Conservation (phyloP, 352 stramenopile genomes). For the Phytophthora sansomeana region DNA sequence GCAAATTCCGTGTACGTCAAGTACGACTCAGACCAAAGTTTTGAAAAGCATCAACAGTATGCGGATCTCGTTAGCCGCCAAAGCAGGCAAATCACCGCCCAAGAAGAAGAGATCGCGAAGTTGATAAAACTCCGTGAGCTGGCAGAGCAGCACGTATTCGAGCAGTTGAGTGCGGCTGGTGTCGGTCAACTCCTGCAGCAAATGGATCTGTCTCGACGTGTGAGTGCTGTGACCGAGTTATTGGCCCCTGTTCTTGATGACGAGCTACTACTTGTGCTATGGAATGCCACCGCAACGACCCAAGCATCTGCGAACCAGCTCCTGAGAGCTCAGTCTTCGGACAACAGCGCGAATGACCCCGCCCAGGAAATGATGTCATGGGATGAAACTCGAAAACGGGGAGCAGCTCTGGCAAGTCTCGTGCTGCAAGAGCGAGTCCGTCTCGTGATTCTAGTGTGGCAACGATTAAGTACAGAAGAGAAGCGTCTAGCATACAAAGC, state of each 20-base stretch:
- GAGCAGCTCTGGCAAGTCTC: constrained; percentile 48
- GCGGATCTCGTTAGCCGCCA: constrained; percentile 46
- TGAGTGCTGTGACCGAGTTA: constrained; percentile 48
- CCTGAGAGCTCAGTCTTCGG: neutral
- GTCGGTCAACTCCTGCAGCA: constrained; percentile 42
- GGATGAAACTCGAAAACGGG: constrained; percentile 46
- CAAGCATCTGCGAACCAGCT: constrained; percentile 28
- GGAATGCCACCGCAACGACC: constrained; percentile 62
- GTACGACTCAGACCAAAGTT: constrained; percentile 52
- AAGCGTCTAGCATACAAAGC: constrained; percentile 45
- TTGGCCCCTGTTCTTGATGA: constrained; percentile 61
- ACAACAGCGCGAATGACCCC: neutral
- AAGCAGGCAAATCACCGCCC: constrained; percentile 26
- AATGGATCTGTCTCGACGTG: constrained; percentile 42
- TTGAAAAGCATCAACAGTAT: constrained; percentile 51
- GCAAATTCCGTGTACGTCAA: constrained; percentile 67
- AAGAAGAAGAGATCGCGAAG: constrained; percentile 32
- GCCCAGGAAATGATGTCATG: constrained; percentile 24
- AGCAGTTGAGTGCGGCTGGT: constrained; percentile 37
- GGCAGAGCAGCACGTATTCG: constrained; percentile 33
- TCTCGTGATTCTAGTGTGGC: constrained; percentile 57
- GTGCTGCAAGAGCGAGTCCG: constrained; percentile 73
- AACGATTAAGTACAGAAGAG: constrained; percentile 64
- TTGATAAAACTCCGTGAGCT: constrained; percentile 31
- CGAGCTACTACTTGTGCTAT: constrained; percentile 66